Evolutionary conservation across 208 protist species (phyloP), one percentile per base, ranked within the genome.

Genomic region (Angomonas deanei): DNA sequence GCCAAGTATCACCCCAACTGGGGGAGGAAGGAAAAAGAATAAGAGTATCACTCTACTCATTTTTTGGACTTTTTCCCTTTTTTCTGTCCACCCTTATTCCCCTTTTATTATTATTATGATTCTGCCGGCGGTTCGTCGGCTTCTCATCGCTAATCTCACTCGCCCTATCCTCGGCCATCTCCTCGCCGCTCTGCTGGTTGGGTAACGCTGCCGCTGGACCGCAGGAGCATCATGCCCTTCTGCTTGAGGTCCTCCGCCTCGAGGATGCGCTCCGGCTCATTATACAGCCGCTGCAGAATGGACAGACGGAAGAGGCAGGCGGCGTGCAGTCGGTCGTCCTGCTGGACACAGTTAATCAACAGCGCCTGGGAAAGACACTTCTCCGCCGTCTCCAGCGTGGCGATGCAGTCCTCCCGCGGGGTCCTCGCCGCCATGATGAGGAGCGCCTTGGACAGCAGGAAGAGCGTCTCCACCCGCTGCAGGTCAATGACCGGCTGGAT

Each of bases 361-460:
- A 86, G 69, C 64, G 76, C 89, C 76, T 95, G 82, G 31, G 76
- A 81, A 49, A 91, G 61, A 58, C 78, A 91, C 59, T 84, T 80
- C 76, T 95, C 85, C 23, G 80, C 83, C 75, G 89, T 74, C 69
- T 90, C 76, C 26, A 95, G 78, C 73, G 82, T 80, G 10, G 74
- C 72, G 15, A 68, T 71, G 15, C 55, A 70, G 58, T 92, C 76
- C 27, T 84, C 80, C 67, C 83, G 71, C 13, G 88, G 88, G 2
- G 84, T 74, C 2, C 88, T 80, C 50, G 84, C 76, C 19, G 88
- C 88, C 85, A 95, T 95, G 42, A 91, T 83, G 30, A 95, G 79
- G 61, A 90, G 91, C 3, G 90, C 71, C 60, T 80, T 81, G 24
- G 80, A 79, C 23, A 95, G 65, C 59, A 91, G 66, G 60, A 80